A percentile compares a stretch with the other conserved stretches of the same genome.
Evolutionary conservation across 1,284 basidiomycete species (phyloP).

Genomic region (Amylostereum areolatum): DNA sequence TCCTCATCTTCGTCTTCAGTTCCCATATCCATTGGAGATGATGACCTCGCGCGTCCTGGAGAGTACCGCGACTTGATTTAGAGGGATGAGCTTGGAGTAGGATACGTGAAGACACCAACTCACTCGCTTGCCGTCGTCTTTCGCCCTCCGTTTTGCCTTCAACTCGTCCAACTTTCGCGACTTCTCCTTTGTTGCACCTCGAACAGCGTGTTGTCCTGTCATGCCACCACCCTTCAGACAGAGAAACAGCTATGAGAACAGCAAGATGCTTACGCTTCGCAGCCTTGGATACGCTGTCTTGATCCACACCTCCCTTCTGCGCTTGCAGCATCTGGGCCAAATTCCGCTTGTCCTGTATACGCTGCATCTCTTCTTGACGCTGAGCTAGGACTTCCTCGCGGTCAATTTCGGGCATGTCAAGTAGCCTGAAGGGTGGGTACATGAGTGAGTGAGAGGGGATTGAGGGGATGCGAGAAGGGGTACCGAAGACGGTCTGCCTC

Average conservation of each 20-base stretch:
- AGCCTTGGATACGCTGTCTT: conserved; percentile 62
- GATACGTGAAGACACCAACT: conserved; percentile 15
- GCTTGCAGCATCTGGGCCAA: conserved; percentile 72
- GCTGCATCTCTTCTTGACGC: conserved; percentile 78
- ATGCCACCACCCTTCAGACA: too few relatives aligned
- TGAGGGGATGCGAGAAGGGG: conserved; percentile 22
- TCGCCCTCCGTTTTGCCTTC: conserved; percentile 76
- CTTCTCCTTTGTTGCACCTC: conserved; percentile 83
- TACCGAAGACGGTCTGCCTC: conserved; percentile 78
- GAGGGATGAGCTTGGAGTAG: conserved; percentile 3
- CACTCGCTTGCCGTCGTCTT: conserved; percentile 71
- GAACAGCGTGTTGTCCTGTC: conserved; percentile 66
- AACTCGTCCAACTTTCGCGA: conserved; percentile 75
- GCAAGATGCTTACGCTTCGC: conserved; percentile 58
- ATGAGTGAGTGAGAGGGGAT: neutral
- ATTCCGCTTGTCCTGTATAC: conserved; percentile 67
- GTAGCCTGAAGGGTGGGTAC: conserved; percentile 45
- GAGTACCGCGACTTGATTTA: conserved; percentile 40
- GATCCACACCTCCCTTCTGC: conserved; percentile 47
- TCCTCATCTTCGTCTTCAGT: conserved; percentile 67
- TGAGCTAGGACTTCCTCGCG: conserved; percentile 81
- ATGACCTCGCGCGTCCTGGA: conserved; percentile 62
- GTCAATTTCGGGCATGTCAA: conserved; percentile 80
- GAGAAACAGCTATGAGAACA: too few relatives aligned
- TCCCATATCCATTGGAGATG: conserved; percentile 76